Percentiles rank a stretch among this genome's conserved stretches.
phyloP scores from a whole-genome alignment of 1,139 yeast genomes.

The Zygosaccharomyces sapae region DNA sequence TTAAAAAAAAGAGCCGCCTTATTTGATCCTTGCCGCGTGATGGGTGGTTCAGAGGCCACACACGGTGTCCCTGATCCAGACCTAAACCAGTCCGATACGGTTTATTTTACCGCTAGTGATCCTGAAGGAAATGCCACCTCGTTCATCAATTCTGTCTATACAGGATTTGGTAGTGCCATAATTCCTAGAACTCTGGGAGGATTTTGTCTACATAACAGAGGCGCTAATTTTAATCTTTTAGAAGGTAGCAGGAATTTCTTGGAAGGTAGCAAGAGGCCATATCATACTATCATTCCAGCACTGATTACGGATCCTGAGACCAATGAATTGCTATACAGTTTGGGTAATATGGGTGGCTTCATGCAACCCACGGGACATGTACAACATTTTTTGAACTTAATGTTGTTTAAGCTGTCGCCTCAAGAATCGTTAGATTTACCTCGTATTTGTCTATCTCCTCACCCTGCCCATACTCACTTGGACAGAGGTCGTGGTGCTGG shows the following conservation, averaged over 20 bases:
- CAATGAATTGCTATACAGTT: slow-evolving; percentile 56
- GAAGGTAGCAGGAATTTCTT: slow-evolving; percentile 56
- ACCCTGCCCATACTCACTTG: slow-evolving; percentile 40
- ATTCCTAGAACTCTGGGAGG: slow-evolving; percentile 60
- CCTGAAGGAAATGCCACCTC: slow-evolving; percentile 76
- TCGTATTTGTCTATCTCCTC: slow-evolving; percentile 58
- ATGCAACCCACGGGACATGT: slow-evolving; percentile 87
- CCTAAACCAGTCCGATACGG: slow-evolving; percentile 67
- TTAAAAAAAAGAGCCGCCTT: slow-evolving; percentile 48
- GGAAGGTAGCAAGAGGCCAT: slow-evolving; percentile 71
- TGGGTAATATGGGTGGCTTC: slow-evolving; percentile 86
- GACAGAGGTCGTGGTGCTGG: slow-evolving; percentile 60
- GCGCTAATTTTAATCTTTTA: slow-evolving; percentile 65
- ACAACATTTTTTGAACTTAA: slow-evolving; percentile 66
- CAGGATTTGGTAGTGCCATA: slow-evolving; percentile 69
- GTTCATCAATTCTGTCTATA: slow-evolving; percentile 71
- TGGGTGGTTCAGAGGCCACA: slow-evolving; percentile 44
- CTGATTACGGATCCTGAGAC: slow-evolving; percentile 50
- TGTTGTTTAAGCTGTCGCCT: slow-evolving; percentile 60
- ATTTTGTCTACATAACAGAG: slow-evolving; percentile 71
- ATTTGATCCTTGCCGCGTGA: slow-evolving; percentile 42
- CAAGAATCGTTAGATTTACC: slow-evolving; percentile 78
- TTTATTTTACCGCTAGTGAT: slow-evolving; percentile 68
- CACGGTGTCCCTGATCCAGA: slow-evolving; percentile 58
- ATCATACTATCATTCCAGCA: slow-evolving; percentile 83